Evolutionary conservation across 306 rosid genomes (phyloP), one percentile per base, ranked within the genome.

Genomic region (Astragalus glycyphyllos): DNA sequence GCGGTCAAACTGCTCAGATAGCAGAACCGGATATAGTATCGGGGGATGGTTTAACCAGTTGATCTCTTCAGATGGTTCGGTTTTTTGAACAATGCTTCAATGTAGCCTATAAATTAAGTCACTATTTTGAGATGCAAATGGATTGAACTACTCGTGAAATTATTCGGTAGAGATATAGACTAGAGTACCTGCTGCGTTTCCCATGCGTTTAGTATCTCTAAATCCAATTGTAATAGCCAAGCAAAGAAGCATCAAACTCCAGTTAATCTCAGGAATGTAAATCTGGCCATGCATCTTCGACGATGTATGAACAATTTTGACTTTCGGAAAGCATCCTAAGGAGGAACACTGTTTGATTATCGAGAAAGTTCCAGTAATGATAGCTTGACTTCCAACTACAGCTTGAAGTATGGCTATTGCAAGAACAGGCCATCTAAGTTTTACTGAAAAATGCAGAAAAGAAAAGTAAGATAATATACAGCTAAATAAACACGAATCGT

Each of bases 361-460:
- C 6, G 98, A 92, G 85, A 92, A 92, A 45, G 98, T 92, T 58
- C 98, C 98, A 0, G 96, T 92, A 62, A 92, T 92, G 47, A 92
- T 85, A 61, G 98, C 98, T 85, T 92, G 98, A 68, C 98, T 92
- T 79, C 98, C 98, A 60, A 92, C 98, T 69, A 92, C 98, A 7
- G 98, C 96, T 37, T 95, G 97, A 69, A 90, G 92, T 80, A 92
- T 92, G 79, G 97, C 98, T 69, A 92, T 92, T 45, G 77, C 97
- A 72, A 90, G 88, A 77, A 92, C 93, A 6, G 98, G 98, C 97
- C 92, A 88, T 74, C 98, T 86, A 76, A 92, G 68, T 50, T 75
- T 81, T 82, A 80, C 98, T 92, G 58, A 17, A 65, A 65, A 47
- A 16, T 3, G 45, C 75, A 9, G 7, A 31, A 61, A 40, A 65